Conservation (phyloP, 139 green algal species). For the Chlamydomonas eustigma region DNA sequence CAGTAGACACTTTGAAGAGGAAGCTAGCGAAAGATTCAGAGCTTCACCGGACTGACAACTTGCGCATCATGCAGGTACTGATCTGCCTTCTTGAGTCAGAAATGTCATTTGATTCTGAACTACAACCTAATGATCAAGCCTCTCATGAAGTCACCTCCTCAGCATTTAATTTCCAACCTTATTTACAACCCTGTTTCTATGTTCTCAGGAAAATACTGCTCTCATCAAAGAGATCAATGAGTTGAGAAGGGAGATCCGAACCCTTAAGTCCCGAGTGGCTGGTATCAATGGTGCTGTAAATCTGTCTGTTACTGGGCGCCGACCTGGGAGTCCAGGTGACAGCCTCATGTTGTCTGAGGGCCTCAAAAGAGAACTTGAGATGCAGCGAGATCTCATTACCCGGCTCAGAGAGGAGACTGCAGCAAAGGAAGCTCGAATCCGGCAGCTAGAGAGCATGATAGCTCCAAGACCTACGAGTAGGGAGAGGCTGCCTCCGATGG, state of each 20-base stretch:
- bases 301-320: not conserved
- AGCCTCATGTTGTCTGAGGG: not conserved
- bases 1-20: slow-evolving; percentile 67
- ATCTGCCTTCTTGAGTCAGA: too few species aligned
- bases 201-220: slow-evolving; percentile 71
- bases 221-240: slow-evolving; percentile 91
- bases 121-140: too few species aligned
- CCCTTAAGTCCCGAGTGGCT: slow-evolving; percentile 14
- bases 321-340: not conserved
- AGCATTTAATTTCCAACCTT: too few species aligned
- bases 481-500: slow-evolving; percentile 13
- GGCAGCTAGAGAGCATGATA: slow-evolving; percentile 40
- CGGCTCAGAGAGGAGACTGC: slow-evolving; percentile 32
- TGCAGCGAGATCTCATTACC: slow-evolving; percentile 43
- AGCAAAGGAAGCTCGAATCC: slow-evolving; percentile 38
- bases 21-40: slow-evolving; percentile 75
- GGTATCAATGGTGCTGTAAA: not conserved
- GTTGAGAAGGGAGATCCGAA: slow-evolving; percentile 72
- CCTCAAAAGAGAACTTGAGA: slow-evolving; percentile 36
- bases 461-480: slow-evolving; percentile 2
- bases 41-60: slow-evolving; percentile 61
- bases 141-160: too few species aligned
- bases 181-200: not conserved
- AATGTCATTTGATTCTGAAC: too few species aligned
- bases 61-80: slow-evolving; percentile 63